phyloP scores from a whole-genome alignment of 768 basidiomycete genomes.

The Leccinum pellstonianum region DNA sequence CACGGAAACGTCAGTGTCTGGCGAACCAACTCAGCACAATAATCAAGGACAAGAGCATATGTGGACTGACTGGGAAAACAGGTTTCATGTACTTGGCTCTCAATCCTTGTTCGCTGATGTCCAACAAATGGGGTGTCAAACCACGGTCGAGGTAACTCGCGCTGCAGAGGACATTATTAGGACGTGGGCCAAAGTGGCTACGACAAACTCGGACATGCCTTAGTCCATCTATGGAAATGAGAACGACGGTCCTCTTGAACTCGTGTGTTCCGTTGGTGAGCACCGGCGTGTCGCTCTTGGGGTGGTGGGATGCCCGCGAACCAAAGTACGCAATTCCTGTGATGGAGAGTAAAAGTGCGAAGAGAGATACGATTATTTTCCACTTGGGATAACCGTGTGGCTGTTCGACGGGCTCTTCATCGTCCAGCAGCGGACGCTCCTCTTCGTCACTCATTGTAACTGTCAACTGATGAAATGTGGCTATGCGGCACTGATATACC shows the following conservation, averaged over 20 bases:
- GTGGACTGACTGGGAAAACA: slow-evolving; percentile 76
- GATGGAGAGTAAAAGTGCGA: slow-evolving; percentile 14
- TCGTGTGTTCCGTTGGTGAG: slow-evolving; percentile 81
- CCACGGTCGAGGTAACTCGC: slow-evolving; percentile 88
- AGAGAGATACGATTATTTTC: slow-evolving; percentile 17
- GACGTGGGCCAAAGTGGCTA: background rate
- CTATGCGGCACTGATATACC: slow-evolving; percentile 13
- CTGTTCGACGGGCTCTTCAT: slow-evolving; percentile 10
- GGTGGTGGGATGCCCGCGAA: background rate
- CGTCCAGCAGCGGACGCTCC: slow-evolving; percentile 26
- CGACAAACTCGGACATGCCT: slow-evolving; percentile 42
- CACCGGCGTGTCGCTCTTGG: slow-evolving; percentile 26
- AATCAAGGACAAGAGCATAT: slow-evolving; percentile 18
- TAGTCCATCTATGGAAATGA: slow-evolving; percentile 87
- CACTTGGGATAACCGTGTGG: background rate
- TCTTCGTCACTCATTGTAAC: slow-evolving; percentile 22
- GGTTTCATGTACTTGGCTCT: slow-evolving; percentile 85
- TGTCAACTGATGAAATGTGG: slow-evolving; percentile 16
- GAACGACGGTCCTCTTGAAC: slow-evolving; percentile 76
- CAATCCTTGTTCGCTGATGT: slow-evolving; percentile 79
- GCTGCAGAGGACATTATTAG: slow-evolving; percentile 37
- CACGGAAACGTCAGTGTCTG: slow-evolving; percentile 90
- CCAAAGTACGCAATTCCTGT: slow-evolving; percentile 14
- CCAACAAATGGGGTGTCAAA: slow-evolving; percentile 78
- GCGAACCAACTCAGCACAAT: slow-evolving; percentile 5